These are phyloP conservation scores for Alternaria solani DNA, from an alignment of 2,329 filamentous ascomycete species.

Conservation along the genomic window DNA sequence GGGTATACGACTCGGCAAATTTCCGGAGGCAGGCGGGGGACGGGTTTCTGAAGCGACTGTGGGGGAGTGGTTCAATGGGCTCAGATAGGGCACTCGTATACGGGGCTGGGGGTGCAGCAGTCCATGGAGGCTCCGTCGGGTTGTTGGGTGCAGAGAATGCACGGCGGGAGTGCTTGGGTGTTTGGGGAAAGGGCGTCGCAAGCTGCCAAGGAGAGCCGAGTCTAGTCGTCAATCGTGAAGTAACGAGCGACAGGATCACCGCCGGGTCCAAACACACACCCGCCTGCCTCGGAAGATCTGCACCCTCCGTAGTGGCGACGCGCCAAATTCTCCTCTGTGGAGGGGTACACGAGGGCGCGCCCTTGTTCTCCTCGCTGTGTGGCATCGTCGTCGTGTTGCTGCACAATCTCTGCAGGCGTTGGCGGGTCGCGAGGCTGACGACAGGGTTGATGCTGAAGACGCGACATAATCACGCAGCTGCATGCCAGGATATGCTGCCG, in stretches of 20 bases:
- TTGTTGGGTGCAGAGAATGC: conserved; percentile 12
- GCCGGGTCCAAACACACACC: conserved; percentile 7
- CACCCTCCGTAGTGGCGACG: not conserved
- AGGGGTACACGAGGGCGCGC: not conserved
- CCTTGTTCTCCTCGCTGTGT: not conserved
- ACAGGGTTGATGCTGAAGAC: conserved; percentile 11
- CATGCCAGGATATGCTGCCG: not conserved
- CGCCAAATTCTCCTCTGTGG: not conserved
- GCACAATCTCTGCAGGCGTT: conserved; percentile 5
- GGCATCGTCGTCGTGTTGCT: not conserved
- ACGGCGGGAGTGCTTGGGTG: conserved; percentile 15
- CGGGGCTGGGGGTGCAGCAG: conserved; percentile 1
- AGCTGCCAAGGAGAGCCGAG: conserved; percentile 32
- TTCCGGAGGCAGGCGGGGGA: not conserved
- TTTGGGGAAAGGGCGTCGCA: conserved; percentile 25
- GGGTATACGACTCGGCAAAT: conserved; percentile 3
- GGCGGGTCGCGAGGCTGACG: conserved; percentile 9
- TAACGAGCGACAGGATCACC: conserved; percentile 25
- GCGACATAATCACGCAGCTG: conserved; percentile 6
- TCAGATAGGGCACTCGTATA: not conserved
- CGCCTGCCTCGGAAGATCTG: conserved; percentile 15
- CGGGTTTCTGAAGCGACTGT: conserved; percentile 14
- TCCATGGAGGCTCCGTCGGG: conserved; percentile 3
- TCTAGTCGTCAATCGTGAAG: conserved; percentile 18
- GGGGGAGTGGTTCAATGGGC: not conserved